These are phyloP conservation scores for Backusella luteola DNA, from an alignment of 192 early-diverging fungal species.

Conservation along the genomic window DNA sequence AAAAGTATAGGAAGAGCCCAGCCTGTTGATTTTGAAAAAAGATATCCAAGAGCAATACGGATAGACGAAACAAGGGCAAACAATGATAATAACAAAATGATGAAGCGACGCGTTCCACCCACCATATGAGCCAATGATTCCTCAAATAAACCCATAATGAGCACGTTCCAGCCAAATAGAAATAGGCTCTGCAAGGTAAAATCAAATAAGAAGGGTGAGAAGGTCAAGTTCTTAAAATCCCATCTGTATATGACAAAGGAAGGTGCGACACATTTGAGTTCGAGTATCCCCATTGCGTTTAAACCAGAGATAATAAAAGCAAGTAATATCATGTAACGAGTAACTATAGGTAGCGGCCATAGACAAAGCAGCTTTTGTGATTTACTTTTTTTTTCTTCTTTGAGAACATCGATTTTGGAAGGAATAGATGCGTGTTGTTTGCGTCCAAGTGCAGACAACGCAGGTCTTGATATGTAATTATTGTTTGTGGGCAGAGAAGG, in stretches of 20 bases:
- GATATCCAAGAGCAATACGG: constrained; percentile 40
- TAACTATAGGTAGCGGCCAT: constrained; percentile 39
- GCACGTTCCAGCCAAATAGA: constrained; percentile 42
- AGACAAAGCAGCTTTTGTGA: constrained; percentile 35
- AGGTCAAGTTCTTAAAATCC: constrained; percentile 38
- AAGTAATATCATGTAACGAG: constrained; percentile 32
- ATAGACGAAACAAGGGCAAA: constrained; percentile 26
- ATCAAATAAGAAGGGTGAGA: constrained; percentile 38
- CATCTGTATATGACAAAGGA: constrained; percentile 24
- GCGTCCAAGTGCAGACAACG: neutral
- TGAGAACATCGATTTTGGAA: constrained; percentile 1
- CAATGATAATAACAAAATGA: constrained; percentile 24
- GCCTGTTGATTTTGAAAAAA: constrained; percentile 52
- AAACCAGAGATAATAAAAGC: constrained; percentile 26
- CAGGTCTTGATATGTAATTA: neutral
- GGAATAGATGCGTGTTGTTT: neutral
- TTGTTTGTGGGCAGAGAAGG: neutral
- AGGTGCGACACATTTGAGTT: constrained; percentile 27
- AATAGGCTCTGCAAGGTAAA: constrained; percentile 22
- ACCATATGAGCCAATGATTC: constrained; percentile 45
- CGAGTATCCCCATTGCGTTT: constrained; percentile 10
- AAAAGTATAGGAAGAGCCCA: constrained; percentile 49
- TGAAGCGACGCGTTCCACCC: constrained; percentile 43
- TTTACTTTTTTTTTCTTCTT: constrained; percentile 23
- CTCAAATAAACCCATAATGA: constrained; percentile 54